Evolutionary conservation across 331 rosid species (phyloP), one percentile per base, ranked within the genome.

Genomic region (Malus hybrid): DNA sequence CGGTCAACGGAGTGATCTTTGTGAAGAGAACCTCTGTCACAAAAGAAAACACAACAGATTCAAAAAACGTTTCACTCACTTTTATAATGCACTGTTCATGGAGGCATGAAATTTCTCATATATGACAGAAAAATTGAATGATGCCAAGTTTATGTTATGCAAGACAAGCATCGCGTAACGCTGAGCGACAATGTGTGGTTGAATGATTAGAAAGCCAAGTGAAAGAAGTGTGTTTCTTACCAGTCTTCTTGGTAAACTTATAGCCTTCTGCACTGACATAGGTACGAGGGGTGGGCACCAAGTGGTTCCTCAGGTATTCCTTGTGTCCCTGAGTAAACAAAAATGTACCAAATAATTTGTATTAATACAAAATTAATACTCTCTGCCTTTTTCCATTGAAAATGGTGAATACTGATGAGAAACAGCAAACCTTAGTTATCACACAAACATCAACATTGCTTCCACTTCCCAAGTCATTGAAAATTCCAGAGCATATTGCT

Each of bases 381-480:
- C 42, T 62, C 6, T 48, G 46, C 46, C 46, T 0, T 34, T 1
- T 5, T 5, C 61, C 62, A 32, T 50, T 63, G 32, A 71, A 79
- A 72, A 75, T 42, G 55, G 60, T 19, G 56, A 27, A 61, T 67
- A 83, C 39, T 18, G n/a, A 80, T 29, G 34, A 65, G 27, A 61
- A 77, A 55, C 71, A 20, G 70, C 88, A 73, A 57, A 93, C 98
- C 97, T 89, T 93, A 71, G 98, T 93, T 78, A 93, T 91, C 52
- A 93, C 93, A 78, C 98, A 93, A 75, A 89, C 80, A 70, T 91
- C 98, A 24, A 93, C 96, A 54, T 93, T 91, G 80, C 93, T 91
- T 77, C 93, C 97, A 83, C 92, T 91, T 70, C 98, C 98, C 91
- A 93, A 79, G 79, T 93, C 98, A 78, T 93, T 93, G 63, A 91